Conservation (phyloP, 1,284 basidiomycete species). For the Pisolithus thermaeus region DNA sequence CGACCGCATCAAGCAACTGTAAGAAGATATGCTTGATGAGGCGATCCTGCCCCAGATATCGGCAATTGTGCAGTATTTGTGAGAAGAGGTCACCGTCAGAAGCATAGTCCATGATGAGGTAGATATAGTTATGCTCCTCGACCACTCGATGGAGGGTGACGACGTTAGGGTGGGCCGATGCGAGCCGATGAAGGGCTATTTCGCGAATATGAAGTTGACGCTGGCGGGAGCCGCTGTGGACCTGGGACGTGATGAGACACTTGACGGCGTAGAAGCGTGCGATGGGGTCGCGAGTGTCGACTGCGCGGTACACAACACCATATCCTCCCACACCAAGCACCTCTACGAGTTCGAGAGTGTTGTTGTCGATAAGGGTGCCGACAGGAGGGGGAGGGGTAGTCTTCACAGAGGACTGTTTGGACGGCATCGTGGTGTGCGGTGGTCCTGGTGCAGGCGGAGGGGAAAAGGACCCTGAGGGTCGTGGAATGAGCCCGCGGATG, state of each 20-base stretch:
- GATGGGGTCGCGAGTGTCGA: slow-evolving; percentile 52
- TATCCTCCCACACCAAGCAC: slow-evolving; percentile 93
- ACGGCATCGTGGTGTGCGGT: slow-evolving; percentile 22
- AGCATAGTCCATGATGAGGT: slow-evolving; percentile 73
- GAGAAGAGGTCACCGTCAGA: slow-evolving; percentile 90
- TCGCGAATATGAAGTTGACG: slow-evolving; percentile 72
- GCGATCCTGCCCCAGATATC: slow-evolving; percentile 72
- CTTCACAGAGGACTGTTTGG: slow-evolving; percentile 46
- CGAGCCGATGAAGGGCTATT: slow-evolving; percentile 83
- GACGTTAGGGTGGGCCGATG: slow-evolving; percentile 81
- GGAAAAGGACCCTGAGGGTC: slow-evolving; percentile 22
- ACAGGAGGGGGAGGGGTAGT: slow-evolving; percentile 59
- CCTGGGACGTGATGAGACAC: slow-evolving; percentile 64
- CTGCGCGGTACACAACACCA: slow-evolving; percentile 91
- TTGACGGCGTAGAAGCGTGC: slow-evolving; percentile 84
- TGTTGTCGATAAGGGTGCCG: slow-evolving; percentile 77
- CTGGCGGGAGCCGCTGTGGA: slow-evolving; percentile 50
- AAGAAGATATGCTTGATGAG: slow-evolving; percentile 86
- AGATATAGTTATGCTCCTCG: slow-evolving; percentile 65
- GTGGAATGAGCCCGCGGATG: slow-evolving; percentile 18
- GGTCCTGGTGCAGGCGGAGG: slow-evolving; percentile 13
- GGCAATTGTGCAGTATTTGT: slow-evolving; percentile 70
- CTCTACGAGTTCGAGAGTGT: slow-evolving; percentile 80
- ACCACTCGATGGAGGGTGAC: slow-evolving; percentile 88
- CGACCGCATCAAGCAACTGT: slow-evolving; percentile 91